Percentiles rank a stretch among this genome's conserved stretches.
Conservation (phyloP, 345 rosid species). For the Chamaenerion angustifolium region DNA sequence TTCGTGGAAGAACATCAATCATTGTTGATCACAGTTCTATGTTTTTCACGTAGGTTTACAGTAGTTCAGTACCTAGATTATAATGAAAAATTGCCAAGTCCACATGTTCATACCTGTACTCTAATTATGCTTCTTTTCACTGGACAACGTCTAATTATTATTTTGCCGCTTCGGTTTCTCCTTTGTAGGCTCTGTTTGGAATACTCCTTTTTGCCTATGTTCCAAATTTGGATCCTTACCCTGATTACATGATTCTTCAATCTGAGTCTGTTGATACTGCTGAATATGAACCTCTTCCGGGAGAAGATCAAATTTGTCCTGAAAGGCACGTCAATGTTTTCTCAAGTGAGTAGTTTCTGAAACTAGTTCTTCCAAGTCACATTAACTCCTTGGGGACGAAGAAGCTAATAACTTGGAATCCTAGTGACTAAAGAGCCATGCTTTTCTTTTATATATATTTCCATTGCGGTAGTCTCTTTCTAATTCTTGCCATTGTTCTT, state of each 20-base stretch:
- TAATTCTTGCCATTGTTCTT: conserved; percentile 7
- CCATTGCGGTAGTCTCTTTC: neutral
- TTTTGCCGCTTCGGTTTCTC: conserved; percentile 5
- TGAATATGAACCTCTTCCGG: conserved; percentile 70
- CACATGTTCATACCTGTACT: neutral
- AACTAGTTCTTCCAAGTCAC: neutral
- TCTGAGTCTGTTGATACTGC: conserved; percentile 31
- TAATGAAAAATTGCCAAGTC: too few species aligned
- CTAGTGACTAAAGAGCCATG: neutral
- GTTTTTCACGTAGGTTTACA: too few species aligned
- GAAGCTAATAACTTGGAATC: neutral
- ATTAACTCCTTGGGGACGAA: neutral
- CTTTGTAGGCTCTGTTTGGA: conserved; percentile 60
- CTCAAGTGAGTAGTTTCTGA: conserved; percentile 54
- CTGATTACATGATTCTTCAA: conserved; percentile 41
- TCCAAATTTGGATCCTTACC: conserved; percentile 57
- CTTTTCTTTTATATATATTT: neutral
- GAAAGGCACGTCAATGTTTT: conserved; percentile 54
- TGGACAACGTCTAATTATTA: too few species aligned
- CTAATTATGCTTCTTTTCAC: neutral
- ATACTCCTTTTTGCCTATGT: conserved; percentile 53
- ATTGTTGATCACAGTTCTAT: too few species aligned
- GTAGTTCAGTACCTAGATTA: too few species aligned
- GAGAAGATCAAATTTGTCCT: conserved; percentile 65
- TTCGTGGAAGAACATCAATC: too few species aligned